phyloP scores from a whole-genome alignment of 306 rosid species.

The Malus fusca region DNA sequence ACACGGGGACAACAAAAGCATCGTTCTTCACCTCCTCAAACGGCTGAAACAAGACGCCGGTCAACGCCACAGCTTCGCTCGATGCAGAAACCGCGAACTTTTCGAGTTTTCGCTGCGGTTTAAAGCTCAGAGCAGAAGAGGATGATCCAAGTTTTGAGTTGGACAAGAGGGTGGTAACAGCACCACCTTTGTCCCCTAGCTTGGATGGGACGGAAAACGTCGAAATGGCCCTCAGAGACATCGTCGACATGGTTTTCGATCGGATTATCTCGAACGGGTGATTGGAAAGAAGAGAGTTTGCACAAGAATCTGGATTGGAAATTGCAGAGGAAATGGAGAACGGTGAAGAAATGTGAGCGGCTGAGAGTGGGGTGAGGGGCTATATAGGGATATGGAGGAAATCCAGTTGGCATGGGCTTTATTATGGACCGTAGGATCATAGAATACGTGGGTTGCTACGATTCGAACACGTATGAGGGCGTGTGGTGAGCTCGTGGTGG shows the following conservation, averaged over 20 bases:
- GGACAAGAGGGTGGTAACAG: neutral
- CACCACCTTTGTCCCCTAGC: neutral
- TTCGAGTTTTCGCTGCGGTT: neutral
- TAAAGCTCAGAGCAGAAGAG: constrained; percentile 8
- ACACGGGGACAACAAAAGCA: constrained; percentile 49
- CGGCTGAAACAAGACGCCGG: constrained; percentile 74
- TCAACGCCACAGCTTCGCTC: constrained; percentile 8
- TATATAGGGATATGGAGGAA: neutral
- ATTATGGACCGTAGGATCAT: constrained; percentile 21
- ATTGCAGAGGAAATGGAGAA: neutral
- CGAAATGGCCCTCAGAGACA: constrained; percentile 35
- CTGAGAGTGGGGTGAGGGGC: constrained; percentile 5
- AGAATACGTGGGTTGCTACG: constrained; percentile 1
- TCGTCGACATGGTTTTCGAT: neutral
- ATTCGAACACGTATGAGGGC: constrained; percentile 21
- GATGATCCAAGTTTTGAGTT: neutral
- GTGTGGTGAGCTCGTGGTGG: constrained; percentile 66
- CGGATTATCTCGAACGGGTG: neutral
- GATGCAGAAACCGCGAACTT: constrained; percentile 29
- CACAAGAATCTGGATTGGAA: neutral
- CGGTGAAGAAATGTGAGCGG: neutral
- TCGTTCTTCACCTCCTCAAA: constrained; percentile 77
- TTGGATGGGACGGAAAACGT: constrained; percentile 15
- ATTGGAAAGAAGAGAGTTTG: neutral
- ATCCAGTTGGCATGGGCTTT: neutral